Conservation (phyloP, 2,329 filamentous ascomycete species). For the Blastomyces parvus region DNA sequence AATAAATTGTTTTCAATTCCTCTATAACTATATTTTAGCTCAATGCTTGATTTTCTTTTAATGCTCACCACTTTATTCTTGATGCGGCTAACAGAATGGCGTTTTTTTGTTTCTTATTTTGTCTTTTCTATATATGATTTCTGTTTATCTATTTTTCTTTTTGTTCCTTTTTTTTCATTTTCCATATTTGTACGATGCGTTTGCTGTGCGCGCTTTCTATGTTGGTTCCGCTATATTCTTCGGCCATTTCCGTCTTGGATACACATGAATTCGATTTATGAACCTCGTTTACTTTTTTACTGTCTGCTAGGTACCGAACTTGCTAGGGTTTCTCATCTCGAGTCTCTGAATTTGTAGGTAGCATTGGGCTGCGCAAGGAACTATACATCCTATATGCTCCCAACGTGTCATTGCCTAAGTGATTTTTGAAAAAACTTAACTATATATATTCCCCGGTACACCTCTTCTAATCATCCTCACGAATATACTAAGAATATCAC, state of each 20-base stretch:
- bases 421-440: no score
- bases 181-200: neutral
- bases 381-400: no score
- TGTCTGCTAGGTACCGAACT: neutral
- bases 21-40: slow-evolving; percentile 1
- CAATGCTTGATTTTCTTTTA: neutral
- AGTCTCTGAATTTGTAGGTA: neutral
- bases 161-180: neutral
- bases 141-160: neutral
- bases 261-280: slow-evolving; percentile 1
- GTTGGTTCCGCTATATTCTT: neutral
- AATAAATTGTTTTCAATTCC: neutral
- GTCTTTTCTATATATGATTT: neutral
- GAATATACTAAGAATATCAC: no score
- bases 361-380: no score
- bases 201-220: neutral
- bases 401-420: no score
- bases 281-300: neutral
- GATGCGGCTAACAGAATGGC: neutral
- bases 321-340: neutral
- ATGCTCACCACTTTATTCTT: neutral
- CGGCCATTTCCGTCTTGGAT: neutral
- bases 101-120: neutral
- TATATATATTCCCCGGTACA: no score
- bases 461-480: no score